Conservation (phyloP, 352 stramenopile genomes). For the Blastocystis sp. region DNA sequence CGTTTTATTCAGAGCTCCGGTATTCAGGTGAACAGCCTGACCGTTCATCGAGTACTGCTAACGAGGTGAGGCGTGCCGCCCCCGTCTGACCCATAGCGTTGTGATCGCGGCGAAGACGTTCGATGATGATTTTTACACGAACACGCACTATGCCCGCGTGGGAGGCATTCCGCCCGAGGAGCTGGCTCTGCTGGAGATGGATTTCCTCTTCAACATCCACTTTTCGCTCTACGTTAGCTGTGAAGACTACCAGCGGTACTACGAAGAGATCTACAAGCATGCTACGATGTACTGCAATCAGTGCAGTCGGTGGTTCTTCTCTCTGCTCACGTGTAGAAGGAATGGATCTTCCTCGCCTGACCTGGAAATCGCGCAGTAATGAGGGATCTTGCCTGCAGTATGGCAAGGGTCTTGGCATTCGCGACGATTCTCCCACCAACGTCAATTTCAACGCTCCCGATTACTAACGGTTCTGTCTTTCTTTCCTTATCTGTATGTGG, state of each 20-base stretch:
- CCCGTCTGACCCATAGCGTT: not conserved
- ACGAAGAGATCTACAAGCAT: constrained; percentile 24
- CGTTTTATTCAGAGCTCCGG: constrained; percentile 57
- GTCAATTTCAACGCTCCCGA: constrained; percentile 37
- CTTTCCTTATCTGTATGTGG: constrained; percentile 29
- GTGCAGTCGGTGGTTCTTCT: not conserved
- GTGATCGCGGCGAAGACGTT: constrained; percentile 51
- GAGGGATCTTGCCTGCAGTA: constrained; percentile 9
- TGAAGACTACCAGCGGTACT: constrained; percentile 34
- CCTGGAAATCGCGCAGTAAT: not conserved
- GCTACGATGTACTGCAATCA: not conserved
- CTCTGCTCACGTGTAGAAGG: not conserved
- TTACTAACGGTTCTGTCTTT: constrained; percentile 14
- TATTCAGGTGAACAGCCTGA: constrained; percentile 34
- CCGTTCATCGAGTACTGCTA: constrained; percentile 56
- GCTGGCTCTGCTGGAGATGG: constrained; percentile 28
- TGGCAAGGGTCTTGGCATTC: not conserved
- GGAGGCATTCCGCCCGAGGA: constrained; percentile 11
- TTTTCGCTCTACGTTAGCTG: constrained; percentile 34
- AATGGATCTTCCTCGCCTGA: constrained; percentile 33
- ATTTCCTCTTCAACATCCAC: constrained; percentile 31
- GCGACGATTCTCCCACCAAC: constrained; percentile 46
- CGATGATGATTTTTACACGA: constrained; percentile 31
- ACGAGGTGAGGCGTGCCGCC: constrained; percentile 1
- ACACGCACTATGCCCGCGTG: constrained; percentile 26